Base-by-base conservation (phyloP, 345 rosid genomes). In the Firmiana major region DNA sequence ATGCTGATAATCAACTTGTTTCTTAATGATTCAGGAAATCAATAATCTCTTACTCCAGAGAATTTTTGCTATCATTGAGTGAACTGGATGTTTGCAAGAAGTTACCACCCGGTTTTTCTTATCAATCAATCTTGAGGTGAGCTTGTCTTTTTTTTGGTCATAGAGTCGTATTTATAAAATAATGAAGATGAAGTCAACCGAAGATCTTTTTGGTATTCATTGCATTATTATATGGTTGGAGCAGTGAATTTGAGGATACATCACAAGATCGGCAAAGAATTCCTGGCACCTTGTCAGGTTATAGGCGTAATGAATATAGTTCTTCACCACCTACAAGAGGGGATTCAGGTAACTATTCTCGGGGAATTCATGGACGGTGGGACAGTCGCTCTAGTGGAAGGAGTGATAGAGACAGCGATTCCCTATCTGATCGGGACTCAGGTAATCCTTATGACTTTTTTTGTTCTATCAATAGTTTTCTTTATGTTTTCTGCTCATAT, bases 311-410 rank as follows among this genome's bases (percentile, higher is more conserved):
- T 60, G 99, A 96, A 73, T 89, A 91, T 85, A 87, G 97, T 63
- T 93, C 98, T 28, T 94, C 99, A 34, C 97, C 97, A 51, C 97
- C 97, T 63, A 89, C 86, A 72, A 87, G 90, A 85, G 98, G 93
- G 78, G 99, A 93, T 63, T 62, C 78, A 3, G 86, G 91, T 62
- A 81, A 79, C 71, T 86, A 82, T 77, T 85, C 90, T 48, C 82
- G 89, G 78, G 92, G 88, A 71, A 60, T 46, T 55, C 91, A 85
- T 79, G 98, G 97, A 82, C 89, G 91, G 77, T 92, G 99, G 97
- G 99, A 96, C 70, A 86, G 88, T 75, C 90, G 92, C 74, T 88
- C 97, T 69, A 87, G 90, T 51, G 97, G 91, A 67, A 86, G 91
- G 86, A 88, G 87, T 77, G 97, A 96, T 53, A 91, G 84, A 77